Percentiles rank a stretch among this genome's conserved stretches.
phyloP scores from a whole-genome alignment of 202 grass and related monocot species.

The Carex arenaria region DNA sequence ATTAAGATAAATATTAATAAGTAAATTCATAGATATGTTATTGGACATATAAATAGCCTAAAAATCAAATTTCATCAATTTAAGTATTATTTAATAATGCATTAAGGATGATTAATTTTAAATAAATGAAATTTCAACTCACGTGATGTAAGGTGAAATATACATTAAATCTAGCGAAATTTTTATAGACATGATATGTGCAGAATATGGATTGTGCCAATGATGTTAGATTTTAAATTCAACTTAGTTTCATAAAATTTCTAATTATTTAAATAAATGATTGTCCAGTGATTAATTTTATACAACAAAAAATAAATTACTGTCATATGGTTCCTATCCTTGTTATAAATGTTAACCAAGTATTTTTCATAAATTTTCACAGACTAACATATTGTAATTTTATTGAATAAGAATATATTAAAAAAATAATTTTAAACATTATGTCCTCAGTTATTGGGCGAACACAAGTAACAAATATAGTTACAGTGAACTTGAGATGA shows the following conservation, averaged over 20 bases:
- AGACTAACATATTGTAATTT: no score
- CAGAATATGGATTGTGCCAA: no score
- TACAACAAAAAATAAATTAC: neutral
- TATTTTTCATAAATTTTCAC: no score
- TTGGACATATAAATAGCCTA: neutral
- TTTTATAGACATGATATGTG: neutral
- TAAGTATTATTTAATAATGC: neutral
- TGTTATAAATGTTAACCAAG: no score
- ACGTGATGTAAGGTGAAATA: no score
- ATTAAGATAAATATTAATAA: no score
- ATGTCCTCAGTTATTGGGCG: neutral
- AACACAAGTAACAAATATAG: neutral
- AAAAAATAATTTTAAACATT: neutral
- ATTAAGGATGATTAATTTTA: neutral
- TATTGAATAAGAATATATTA: neutral
- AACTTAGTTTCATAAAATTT: no score
- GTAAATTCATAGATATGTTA: neutral
- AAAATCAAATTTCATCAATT: neutral
- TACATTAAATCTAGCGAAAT: neutral
- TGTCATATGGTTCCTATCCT: no score
- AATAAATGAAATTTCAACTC: no score
- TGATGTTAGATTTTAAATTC: no score
- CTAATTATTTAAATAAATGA: no score
- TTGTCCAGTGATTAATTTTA: neutral
- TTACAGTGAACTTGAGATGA: no score